A percentile compares a stretch with the other conserved stretches of the same genome.
These are phyloP conservation scores for Apophysomyces variabilis DNA, from an alignment of 371 early-diverging fungal species.

Conservation along the genomic window DNA sequence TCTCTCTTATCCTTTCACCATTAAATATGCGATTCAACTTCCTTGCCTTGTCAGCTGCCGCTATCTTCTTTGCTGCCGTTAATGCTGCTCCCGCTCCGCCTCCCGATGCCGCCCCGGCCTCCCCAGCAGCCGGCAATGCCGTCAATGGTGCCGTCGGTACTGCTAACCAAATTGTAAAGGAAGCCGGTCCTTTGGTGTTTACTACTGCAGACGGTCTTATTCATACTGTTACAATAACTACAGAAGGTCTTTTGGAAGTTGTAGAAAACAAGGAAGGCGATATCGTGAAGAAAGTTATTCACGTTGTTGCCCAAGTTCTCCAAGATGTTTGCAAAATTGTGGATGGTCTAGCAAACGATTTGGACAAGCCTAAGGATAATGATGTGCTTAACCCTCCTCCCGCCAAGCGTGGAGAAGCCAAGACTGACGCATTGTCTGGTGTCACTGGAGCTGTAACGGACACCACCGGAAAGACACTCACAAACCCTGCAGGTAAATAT, in stretches of 20 bases:
- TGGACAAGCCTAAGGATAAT: too few species aligned
- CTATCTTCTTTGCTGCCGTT: constrained; percentile 11
- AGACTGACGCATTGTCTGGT: too few species aligned
- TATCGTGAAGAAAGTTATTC: background rate
- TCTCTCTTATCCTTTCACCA: background rate
- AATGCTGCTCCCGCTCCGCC: constrained; percentile 15
- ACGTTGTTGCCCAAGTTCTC: too few species aligned
- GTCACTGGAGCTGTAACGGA: too few species aligned
- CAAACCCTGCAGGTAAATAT: too few species aligned
- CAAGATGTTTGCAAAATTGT: too few species aligned
- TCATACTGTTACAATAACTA: too few species aligned
- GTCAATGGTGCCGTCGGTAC: background rate
- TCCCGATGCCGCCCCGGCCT: background rate
- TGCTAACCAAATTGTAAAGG: too few species aligned
- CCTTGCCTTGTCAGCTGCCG: constrained; percentile 19
- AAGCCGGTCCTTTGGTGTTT: background rate
- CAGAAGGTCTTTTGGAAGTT: background rate
- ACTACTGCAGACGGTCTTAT: background rate
- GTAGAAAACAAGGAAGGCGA: background rate
- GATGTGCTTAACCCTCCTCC: too few species aligned
- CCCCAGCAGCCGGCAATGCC: background rate
- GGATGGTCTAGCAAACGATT: too few species aligned
- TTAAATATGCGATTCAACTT: constrained; percentile 18
- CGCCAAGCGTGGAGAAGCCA: too few species aligned
- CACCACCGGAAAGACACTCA: too few species aligned